Percentiles rank a stretch among this genome's conserved stretches.
Conservation (phyloP, 768 basidiomycete species). For the Butyriboletus loyo region DNA sequence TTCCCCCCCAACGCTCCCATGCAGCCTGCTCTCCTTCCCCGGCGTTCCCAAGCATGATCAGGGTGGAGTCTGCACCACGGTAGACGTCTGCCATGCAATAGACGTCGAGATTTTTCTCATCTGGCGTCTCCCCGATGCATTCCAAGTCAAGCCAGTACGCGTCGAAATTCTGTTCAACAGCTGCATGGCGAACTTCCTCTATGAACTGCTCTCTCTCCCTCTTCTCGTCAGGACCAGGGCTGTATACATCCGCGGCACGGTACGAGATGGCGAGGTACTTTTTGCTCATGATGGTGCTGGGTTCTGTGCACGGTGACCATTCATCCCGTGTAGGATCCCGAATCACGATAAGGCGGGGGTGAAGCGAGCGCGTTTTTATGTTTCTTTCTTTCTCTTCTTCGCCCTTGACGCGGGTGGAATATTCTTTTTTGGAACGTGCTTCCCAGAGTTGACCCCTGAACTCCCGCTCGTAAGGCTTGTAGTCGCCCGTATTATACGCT, state of each 20-base stretch:
- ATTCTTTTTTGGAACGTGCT: constrained; percentile 17
- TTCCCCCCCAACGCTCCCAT: constrained; percentile 15
- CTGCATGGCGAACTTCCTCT: not conserved
- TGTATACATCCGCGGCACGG: not conserved
- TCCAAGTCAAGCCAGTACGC: not conserved
- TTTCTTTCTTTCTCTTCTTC: not conserved
- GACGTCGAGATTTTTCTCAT: not conserved
- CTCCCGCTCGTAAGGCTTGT: not conserved
- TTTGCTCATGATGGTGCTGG: not conserved
- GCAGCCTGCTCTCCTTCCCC: not conserved
- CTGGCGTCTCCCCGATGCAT: not conserved
- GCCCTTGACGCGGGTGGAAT: constrained; percentile 2
- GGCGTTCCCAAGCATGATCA: not conserved
- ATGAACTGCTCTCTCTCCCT: not conserved
- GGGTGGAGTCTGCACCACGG: not conserved
- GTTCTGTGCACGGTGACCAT: constrained; percentile 3
- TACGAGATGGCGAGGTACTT: not conserved
- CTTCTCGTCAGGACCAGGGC: not conserved
- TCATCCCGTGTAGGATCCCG: not conserved
- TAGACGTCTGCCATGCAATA: not conserved
- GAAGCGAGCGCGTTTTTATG: constrained; percentile 6
- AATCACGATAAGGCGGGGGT: constrained; percentile 13
- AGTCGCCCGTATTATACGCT: not conserved
- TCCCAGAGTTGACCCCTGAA: constrained; percentile 21
- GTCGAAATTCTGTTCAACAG: not conserved